Percentiles rank a stretch among this genome's conserved stretches.
phyloP scores from a whole-genome alignment of 495 filamentous ascomycete species.

The Hyaloscypha variabilis region DNA sequence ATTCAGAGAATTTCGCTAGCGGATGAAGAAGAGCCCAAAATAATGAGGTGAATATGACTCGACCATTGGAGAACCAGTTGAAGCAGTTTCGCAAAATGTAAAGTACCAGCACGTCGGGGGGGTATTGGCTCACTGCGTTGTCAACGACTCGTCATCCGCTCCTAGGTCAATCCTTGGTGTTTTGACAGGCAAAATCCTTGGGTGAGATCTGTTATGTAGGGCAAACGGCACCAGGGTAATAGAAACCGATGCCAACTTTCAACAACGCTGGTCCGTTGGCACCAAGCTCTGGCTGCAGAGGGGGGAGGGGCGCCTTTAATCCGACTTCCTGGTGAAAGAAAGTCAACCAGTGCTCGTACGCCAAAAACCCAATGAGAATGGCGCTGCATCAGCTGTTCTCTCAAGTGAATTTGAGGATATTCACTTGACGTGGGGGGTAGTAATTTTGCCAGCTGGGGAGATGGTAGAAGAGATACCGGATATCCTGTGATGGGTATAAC shows the following conservation, averaged over 20 bases:
- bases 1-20: no score
- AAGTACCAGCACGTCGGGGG: constrained; percentile 10
- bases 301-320: constrained; percentile 17
- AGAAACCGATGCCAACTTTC: constrained; percentile 2
- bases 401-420: no score
- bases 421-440: no score
- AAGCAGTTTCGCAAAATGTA: constrained; percentile 18
- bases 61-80: constrained; percentile 2
- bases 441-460: no score
- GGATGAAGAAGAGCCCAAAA: neutral
- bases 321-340: constrained; percentile 10
- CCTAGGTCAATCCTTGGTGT: constrained; percentile 25
- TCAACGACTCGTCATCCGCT: constrained; percentile 26
- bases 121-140: constrained; percentile 30
- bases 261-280: neutral
- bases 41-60: neutral
- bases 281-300: neutral
- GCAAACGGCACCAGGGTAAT: constrained; percentile 18
- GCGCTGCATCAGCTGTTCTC: no score
- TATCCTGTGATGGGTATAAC: no score
- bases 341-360: neutral
- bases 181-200: constrained; percentile 25
- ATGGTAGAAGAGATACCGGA: no score
- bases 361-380: no score
- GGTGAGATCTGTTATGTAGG: constrained; percentile 17